phyloP scores from a whole-genome alignment of 306 rosid genomes.

The Sindora glabra region DNA sequence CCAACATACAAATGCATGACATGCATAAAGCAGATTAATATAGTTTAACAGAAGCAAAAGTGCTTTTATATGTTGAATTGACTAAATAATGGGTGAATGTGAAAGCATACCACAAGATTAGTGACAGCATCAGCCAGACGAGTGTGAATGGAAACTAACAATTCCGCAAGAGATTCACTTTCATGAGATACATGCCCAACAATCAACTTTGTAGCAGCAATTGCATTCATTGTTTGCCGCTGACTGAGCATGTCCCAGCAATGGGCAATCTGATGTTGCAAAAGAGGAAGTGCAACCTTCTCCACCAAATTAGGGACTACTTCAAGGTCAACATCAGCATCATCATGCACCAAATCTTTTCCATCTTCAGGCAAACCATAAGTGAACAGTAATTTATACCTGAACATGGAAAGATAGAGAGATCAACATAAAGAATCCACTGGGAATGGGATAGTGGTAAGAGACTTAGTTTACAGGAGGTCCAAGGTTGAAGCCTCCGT shows the following conservation, averaged over 20 bases:
- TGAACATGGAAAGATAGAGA: slow-evolving; percentile 17
- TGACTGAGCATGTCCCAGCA: slow-evolving; percentile 94
- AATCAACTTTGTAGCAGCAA: slow-evolving; percentile 67
- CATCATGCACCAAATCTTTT: slow-evolving; percentile 51
- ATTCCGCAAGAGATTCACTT: slow-evolving; percentile 75
- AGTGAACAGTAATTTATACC: slow-evolving; percentile 69
- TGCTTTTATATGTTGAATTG: background rate
- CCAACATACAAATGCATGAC: slow-evolving; percentile 5
- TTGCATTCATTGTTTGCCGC: slow-evolving; percentile 63
- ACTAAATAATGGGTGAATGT: background rate
- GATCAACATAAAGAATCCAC: no score
- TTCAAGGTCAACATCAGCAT: slow-evolving; percentile 77
- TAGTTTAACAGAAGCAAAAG: no score
- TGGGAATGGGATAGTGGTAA: no score
- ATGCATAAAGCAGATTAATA: background rate
- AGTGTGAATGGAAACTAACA: slow-evolving; percentile 63
- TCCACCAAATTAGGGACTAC: slow-evolving; percentile 91
- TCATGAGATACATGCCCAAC: slow-evolving; percentile 75
- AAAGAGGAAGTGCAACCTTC: slow-evolving; percentile 87
- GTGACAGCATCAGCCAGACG: slow-evolving; percentile 78
- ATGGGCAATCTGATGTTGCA: slow-evolving; percentile 70
- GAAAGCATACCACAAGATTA: slow-evolving; percentile 46
- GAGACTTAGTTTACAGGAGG: no score
- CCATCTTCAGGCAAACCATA: slow-evolving; percentile 71
- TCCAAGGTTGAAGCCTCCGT: no score